Evolutionary conservation across 306 rosid genomes (phyloP).

Genomic region (Purshia tridentata): DNA sequence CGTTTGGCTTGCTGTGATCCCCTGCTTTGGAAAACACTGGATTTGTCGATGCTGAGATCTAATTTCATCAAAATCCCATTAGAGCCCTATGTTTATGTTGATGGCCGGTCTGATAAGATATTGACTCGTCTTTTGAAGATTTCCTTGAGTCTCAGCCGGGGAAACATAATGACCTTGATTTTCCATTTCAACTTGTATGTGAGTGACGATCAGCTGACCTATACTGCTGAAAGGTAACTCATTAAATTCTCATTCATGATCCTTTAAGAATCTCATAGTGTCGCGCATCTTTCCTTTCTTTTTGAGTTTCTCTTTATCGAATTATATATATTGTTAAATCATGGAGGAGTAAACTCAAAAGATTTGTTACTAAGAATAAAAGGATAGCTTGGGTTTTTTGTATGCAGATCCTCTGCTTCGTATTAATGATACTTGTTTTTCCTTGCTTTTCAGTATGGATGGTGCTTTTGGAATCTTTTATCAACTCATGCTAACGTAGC

Average conservation of each 20-base stretch:
- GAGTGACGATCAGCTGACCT: conserved; percentile 70
- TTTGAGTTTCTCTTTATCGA: too few relatives aligned
- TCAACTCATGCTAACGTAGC: too few relatives aligned
- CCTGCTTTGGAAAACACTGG: conserved; percentile 72
- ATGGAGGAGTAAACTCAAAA: too few relatives aligned
- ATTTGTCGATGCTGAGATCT: conserved; percentile 63
- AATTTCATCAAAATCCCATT: conserved; percentile 71
- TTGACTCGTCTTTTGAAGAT: conserved; percentile 60
- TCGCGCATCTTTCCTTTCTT: too few relatives aligned
- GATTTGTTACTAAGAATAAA: too few relatives aligned
- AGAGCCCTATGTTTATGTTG: conserved; percentile 76
- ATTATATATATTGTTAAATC: too few relatives aligned
- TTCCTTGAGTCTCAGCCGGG: conserved; percentile 62
- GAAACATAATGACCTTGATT: conserved; percentile 51
- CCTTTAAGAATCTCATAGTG: too few relatives aligned
- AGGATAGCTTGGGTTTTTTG: too few relatives aligned
- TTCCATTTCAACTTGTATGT: conserved; percentile 68
- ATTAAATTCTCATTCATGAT: not conserved
- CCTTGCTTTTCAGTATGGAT: too few relatives aligned
- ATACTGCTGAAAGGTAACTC: conserved; percentile 82
- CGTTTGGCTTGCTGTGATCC: conserved; percentile 68
- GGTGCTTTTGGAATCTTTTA: too few relatives aligned
- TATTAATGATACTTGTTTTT: too few relatives aligned
- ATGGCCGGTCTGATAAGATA: conserved; percentile 51
- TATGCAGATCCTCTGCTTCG: too few relatives aligned